phyloP scores from a whole-genome alignment of 2,329 filamentous ascomycete genomes.

The Didymella lethalis region DNA sequence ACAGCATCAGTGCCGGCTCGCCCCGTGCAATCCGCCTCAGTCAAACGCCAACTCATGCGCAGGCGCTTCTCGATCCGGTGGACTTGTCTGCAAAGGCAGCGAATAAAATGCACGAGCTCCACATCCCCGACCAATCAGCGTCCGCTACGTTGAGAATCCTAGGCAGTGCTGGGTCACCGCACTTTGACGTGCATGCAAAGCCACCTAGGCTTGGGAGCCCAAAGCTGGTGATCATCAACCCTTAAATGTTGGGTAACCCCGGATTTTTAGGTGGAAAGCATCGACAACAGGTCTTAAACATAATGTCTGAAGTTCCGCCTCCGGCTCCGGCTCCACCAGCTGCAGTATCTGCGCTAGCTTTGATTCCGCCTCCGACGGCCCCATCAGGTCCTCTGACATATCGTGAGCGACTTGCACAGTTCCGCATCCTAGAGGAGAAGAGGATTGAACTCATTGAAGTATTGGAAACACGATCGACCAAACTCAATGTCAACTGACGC shows the following conservation, averaged over 20 bases:
- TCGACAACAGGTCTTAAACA: constrained; percentile 13
- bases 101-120: constrained; percentile 39
- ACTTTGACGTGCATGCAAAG: constrained; percentile 44
- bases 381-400: constrained; percentile 35
- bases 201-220: constrained; percentile 41
- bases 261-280: constrained; percentile 23
- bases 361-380: constrained; percentile 20
- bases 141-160: constrained; percentile 48
- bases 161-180: constrained; percentile 44
- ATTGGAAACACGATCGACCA: not conserved
- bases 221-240: constrained; percentile 33
- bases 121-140: constrained; percentile 42
- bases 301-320: constrained; percentile 33
- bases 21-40: constrained; percentile 22
- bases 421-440: constrained; percentile 49
- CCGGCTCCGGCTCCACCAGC: constrained; percentile 17
- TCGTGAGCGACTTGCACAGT: constrained; percentile 48
- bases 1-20: constrained; percentile 23
- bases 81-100: constrained; percentile 36
- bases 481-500: not conserved
- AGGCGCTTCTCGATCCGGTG: constrained; percentile 35
- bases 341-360: constrained; percentile 15
- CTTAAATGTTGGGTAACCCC: constrained; percentile 44
- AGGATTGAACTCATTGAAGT: constrained; percentile 50
- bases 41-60: constrained; percentile 40